A percentile compares a stretch with the other conserved stretches of the same genome.
Conservation (phyloP, 2,329 filamentous ascomycete species). For the Tolypocladium guangdongense region DNA sequence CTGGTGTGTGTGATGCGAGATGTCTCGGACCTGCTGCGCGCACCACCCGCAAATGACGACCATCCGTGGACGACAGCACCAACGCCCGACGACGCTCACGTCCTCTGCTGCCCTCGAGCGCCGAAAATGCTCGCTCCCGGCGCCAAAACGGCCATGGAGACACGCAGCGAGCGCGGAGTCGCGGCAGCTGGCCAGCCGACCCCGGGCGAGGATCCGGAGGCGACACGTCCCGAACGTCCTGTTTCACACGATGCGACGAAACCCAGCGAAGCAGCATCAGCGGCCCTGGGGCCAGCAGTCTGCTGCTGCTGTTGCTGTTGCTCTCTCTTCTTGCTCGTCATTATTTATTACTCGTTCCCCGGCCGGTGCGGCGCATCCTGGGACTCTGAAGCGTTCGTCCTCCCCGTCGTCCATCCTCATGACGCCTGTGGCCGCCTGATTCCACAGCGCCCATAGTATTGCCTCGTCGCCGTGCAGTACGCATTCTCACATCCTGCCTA, state of each 20-base stretch:
- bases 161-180: too few species aligned
- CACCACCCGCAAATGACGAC: not conserved
- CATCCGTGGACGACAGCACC: not conserved
- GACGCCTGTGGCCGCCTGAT: not conserved
- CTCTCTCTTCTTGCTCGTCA: not conserved
- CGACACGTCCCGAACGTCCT: slow-evolving; percentile 17
- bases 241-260: slow-evolving; percentile 16
- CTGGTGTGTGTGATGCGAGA: too few species aligned
- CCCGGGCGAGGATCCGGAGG: slow-evolving; percentile 16
- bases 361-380: not conserved
- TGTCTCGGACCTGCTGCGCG: not conserved
- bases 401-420: not conserved
- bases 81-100: not conserved
- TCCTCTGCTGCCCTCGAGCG: not conserved
- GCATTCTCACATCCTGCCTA: not conserved
- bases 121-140: not conserved
- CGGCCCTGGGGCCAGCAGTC: not conserved
- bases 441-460: too few species aligned
- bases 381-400: not conserved
- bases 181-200: not conserved
- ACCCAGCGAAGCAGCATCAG: not conserved
- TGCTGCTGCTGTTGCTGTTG: not conserved
- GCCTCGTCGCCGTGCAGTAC: not conserved
- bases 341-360: not conserved
- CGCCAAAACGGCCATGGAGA: not conserved